Percentiles rank a stretch among this genome's conserved stretches.
Evolutionary conservation across 116 monocot species (phyloP).

Genomic region (Dioscorea cayenensis): DNA sequence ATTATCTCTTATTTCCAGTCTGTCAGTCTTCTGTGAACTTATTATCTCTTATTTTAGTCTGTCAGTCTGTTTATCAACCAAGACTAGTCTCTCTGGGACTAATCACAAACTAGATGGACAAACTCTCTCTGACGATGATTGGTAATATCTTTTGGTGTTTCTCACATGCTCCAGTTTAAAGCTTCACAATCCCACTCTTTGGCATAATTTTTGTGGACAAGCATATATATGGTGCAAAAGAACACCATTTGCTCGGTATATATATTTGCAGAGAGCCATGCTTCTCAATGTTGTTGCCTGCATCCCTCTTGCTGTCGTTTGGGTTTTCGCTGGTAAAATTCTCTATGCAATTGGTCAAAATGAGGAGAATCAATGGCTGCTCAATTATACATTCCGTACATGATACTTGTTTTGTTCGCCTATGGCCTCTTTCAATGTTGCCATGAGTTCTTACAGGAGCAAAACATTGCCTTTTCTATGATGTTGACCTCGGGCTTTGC

Average conservation of each 20-base stretch:
- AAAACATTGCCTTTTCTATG: slow-evolving; percentile 21
- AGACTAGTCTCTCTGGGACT: too few relatives aligned
- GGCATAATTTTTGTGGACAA: too few relatives aligned
- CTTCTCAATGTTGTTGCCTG: slow-evolving; percentile 7
- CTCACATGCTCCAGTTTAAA: too few relatives aligned
- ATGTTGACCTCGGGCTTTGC: slow-evolving; percentile 21
- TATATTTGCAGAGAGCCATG: slow-evolving; percentile 33
- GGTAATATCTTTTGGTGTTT: too few relatives aligned
- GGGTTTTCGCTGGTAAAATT: slow-evolving; percentile 23
- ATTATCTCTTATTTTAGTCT: too few relatives aligned
- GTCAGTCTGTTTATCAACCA: too few relatives aligned
- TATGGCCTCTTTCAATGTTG: slow-evolving; percentile 22
- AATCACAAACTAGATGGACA: too few relatives aligned
- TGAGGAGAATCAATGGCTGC: slow-evolving; percentile 17
- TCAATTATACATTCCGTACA: slow-evolving; percentile 21
- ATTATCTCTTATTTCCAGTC: too few relatives aligned
- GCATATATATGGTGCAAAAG: not conserved
- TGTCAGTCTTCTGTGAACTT: too few relatives aligned
- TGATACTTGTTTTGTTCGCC: slow-evolving; percentile 33
- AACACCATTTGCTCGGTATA: slow-evolving; percentile 30
- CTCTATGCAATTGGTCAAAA: slow-evolving; percentile 23
- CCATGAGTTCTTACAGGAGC: slow-evolving; percentile 30
- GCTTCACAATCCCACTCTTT: too few relatives aligned
- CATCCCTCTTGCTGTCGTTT: slow-evolving; percentile 21
- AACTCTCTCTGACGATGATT: too few relatives aligned